Evolutionary conservation across 208 protist genomes (phyloP).

Genomic region (Acanthamoeba sp.): DNA sequence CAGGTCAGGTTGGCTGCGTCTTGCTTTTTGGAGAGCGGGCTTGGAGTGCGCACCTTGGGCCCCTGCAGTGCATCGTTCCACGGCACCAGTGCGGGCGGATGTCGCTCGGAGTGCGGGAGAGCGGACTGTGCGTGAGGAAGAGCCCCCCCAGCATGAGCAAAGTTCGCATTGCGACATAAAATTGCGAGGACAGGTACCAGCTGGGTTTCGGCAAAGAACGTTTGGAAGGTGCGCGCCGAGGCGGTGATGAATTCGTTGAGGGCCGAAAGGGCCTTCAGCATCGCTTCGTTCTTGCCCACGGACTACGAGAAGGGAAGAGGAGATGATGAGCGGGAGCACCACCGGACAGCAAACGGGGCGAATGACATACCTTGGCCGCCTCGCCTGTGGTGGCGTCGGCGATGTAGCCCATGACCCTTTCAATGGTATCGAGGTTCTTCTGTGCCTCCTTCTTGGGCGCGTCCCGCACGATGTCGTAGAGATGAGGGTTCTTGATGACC

Average conservation of each 20-base stretch:
- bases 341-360: neutral
- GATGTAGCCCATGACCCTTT: neutral
- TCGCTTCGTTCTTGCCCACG: conserved; percentile 1
- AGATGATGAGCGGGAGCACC: neutral
- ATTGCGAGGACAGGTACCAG: neutral
- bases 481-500: neutral
- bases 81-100: neutral
- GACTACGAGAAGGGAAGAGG: neutral
- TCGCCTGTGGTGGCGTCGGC: conserved; percentile 12
- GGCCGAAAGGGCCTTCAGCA: neutral
- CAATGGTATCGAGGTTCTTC: neutral
- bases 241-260: conserved; percentile 23
- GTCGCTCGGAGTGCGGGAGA: neutral
- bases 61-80: neutral
- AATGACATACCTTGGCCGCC: neutral
- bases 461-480: neutral
- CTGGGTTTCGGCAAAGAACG: conserved; percentile 23
- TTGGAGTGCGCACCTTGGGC: neutral
- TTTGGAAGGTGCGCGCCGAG: neutral
- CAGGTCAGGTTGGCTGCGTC: no score
- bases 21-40: no score
- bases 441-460: conserved; percentile 36
- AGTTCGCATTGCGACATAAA: no score
- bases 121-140: neutral
- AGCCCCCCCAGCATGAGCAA: no score